Base-by-base conservation (phyloP, 1,284 basidiomycete species). In the Ustilago crameri region DNA sequence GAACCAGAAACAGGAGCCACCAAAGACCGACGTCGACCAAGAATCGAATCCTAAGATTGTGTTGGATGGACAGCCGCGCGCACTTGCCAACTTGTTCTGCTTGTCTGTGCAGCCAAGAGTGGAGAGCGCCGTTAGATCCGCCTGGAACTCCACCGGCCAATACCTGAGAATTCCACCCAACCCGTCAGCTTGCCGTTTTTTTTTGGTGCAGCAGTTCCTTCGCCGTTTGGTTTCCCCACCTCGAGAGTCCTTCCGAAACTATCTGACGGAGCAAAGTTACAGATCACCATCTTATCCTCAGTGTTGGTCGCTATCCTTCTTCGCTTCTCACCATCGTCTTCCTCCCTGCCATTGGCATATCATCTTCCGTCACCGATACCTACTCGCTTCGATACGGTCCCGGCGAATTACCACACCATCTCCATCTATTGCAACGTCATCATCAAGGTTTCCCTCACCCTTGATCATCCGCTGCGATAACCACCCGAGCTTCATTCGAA, bases 361-460 rank as follows among this genome's bases (percentile, higher is more conserved):
- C 32, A 30, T 30, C 35, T 35, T 47, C 64, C 41, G 30, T 17
- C 40, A 30, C 47, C 37, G 24, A 41, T 35, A 30, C 40, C 34
- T 12, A 9, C 37, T 18, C 18, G n/a, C 34, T 34, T 41, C 37
- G 41, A 42, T 23, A 37, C 35, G 35, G 35, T 37, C 35, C 12
- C n/a, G 14, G 27, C 26, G 14, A 22, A 26, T 22, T 20, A 12
- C 12, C 41, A 7, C 18, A 38, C 23, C 30, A 42, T 32, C 35
- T 42, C 46, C 10, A n/a, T 12, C 18, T 23, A 24, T 47, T 17
- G 49, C 64, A 52, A 42, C 41, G 41, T 34, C 58, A 32, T 53
- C 52, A 37, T 68, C 68, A 71, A 71, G 68, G 62, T 55, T 40
- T 71, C 68, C 68, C 68, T 71, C 68, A 65, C 38, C 68, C 68